Evolutionary conservation across 164 flowering plant genomes (phyloP).

Genomic region (Litsea cubeba): DNA sequence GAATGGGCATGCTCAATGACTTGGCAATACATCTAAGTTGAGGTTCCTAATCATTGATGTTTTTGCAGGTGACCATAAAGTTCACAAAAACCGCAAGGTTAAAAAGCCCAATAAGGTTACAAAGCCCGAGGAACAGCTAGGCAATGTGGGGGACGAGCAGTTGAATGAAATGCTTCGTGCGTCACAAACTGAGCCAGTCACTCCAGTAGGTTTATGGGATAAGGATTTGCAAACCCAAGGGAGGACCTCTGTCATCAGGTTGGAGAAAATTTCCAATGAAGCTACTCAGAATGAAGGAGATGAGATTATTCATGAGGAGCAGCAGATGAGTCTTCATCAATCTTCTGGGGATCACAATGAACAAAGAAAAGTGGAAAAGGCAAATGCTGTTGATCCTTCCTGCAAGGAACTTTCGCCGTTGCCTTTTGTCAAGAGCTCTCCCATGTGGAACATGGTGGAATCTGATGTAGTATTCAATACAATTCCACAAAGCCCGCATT

Average conservation of each 20-base stretch:
- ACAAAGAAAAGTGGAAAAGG: background rate
- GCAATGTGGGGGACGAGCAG: background rate
- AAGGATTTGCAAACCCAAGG: background rate
- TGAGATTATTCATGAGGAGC: background rate
- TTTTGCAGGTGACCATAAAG: background rate
- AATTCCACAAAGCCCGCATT: slow-evolving; percentile 4
- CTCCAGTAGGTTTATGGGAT: background rate
- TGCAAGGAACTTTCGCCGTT: background rate
- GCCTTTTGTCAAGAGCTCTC: slow-evolving; percentile 6
- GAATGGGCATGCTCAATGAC: background rate
- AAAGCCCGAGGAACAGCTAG: background rate
- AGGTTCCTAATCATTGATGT: background rate
- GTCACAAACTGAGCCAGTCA: background rate
- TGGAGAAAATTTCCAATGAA: background rate
- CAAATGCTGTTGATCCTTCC: background rate
- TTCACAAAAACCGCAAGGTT: background rate
- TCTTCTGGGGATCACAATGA: background rate
- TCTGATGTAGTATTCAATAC: background rate
- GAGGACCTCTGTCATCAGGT: background rate
- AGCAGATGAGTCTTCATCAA: background rate
- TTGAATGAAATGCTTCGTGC: background rate
- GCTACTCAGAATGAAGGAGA: background rate
- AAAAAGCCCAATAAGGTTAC: background rate
- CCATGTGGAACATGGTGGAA: slow-evolving; percentile 1
- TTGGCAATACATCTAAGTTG: background rate